Base-by-base conservation (phyloP, 371 early-diverging fungal species). In the Antonospora locustae region DNA sequence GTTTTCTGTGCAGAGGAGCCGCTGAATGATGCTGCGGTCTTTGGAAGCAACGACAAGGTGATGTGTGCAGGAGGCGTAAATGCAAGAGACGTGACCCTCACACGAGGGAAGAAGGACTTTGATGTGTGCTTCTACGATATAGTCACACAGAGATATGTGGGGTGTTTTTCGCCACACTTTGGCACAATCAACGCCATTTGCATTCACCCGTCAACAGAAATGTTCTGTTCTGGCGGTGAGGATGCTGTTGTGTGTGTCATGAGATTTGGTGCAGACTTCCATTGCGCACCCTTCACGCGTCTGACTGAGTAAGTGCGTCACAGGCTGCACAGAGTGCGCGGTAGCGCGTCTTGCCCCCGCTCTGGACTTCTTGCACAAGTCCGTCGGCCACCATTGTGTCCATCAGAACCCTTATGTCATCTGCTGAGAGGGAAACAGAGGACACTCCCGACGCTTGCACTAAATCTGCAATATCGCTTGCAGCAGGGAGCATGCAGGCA, bases 51-150 rank as follows among this genome's bases (percentile, higher is more conserved):
- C 49, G 63, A 66, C 30, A 70, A 61, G 27, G 30, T 70, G 14
- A 39, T 75, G 11, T 58, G 48, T 57, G 72, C 50, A 20, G 73
- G 72, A 22, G 75, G 75, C 22, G 63, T 71, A 40, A 40, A 55
- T 49, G 73, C 72, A 22, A 63, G 75, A 43, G 71, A 75, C 55
- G 75, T 75, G 9, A 72, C 75, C 32, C 48, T 55, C 14, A 68
- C 68, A 7, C 53, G 48, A 41, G 73, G 72, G 19, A 74, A 72
- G 43, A 48, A 46, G 7, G 57, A 52, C 19, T 70, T 75, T 55
- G 65, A 70, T 27, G 58, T 73, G 24, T 65, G 65, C 51, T 58
- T 72, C 38, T 75, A 58, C 55, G 75, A 75, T 61, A 61, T 72
- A 17, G 53, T 66, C 2, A 72, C 69, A 36, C 38, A 47, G 3